Evolutionary conservation across 371 early-diverging fungal species (phyloP).

Genomic region (Apophysomyces ossiformis): DNA sequence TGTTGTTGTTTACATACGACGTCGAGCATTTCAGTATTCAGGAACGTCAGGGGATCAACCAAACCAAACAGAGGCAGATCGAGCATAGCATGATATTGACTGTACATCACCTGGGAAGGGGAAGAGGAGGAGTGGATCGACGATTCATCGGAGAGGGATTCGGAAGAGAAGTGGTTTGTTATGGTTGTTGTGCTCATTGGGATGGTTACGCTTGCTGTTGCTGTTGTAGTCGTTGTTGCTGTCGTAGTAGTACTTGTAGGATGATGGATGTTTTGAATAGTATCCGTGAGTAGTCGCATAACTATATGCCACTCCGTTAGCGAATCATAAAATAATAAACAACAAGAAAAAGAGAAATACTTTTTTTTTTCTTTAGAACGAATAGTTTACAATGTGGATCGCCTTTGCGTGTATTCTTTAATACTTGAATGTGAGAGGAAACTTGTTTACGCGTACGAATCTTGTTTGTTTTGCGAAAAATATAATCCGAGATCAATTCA

Average conservation of each 20-base stretch:
- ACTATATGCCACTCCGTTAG: conserved; percentile 34
- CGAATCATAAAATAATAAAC: not conserved
- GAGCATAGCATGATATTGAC: conserved; percentile 13
- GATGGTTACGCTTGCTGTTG: not conserved
- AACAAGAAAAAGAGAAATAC: not conserved
- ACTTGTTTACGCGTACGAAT: conserved; percentile 77
- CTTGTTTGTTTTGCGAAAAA: conserved; percentile 67
- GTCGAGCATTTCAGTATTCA: conserved; percentile 1
- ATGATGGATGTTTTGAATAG: conserved; percentile 12
- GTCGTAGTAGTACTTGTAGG: conserved; percentile 7
- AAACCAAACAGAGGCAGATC: conserved; percentile 2
- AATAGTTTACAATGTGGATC: conserved; percentile 58
- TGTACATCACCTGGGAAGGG: conserved; percentile 52
- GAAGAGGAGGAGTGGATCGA: conserved; percentile 45
- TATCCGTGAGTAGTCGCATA: conserved; percentile 60
- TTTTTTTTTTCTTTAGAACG: too few relatives aligned
- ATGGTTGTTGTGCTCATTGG: not conserved
- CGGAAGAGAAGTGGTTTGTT: conserved; percentile 19
- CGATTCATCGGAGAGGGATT: conserved; percentile 51
- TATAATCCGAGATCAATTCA: conserved; percentile 78
- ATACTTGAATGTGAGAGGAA: conserved; percentile 79
- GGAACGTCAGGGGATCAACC: not conserved
- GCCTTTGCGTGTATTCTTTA: conserved; percentile 72
- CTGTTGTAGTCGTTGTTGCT: not conserved
- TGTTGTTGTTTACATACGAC: conserved; percentile 2